Base-by-base conservation (phyloP, 768 basidiomycete species). In the Naganishia vishniacii region DNA sequence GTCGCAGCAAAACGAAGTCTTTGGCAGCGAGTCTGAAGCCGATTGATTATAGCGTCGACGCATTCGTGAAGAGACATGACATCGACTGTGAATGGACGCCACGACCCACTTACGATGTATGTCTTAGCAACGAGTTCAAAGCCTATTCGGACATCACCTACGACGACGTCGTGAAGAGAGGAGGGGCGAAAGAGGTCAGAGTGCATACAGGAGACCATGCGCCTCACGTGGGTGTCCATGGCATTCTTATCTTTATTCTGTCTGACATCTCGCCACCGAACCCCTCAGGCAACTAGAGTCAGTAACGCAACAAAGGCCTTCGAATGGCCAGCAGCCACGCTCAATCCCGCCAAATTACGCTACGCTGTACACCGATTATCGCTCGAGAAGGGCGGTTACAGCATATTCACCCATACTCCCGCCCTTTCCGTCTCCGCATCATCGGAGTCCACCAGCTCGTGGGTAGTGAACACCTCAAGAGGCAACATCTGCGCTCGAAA, bases 21-120 rank as follows among this genome's bases (percentile, higher is more conserved):
- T 2, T 9, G 2, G 53, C 32, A 20, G 6, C 59, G 42, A 34
- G 28, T 29, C 63, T 65, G 48, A 59, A 20, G 20, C 20, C 32
- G 90, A 28, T 91, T 85, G 85, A 88, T 88, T 0, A 82, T 85
- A 92, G 91, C 70, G 80, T 89, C n/a, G 87, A 89, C 58, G 68
- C 68, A 0, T 75, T 72, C 46, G 66, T 75, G 48, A 58, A 70
- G 34, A 61, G 72, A 41, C 69, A 72, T 41, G 26, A 48, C 0
- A 65, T 75, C 46, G 72, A 73, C 9, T 75, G 73, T 65, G 73
- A 74, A 59, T 74, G 69, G 67, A 71, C 70, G 20, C 69, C 68
- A n/a, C 53, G 72, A 37, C 62, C 65, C 4, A 74, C 73, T 2
- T 65, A 67, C 40, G 73, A 74, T 53, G 67, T 69, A 9, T 68